Evolutionary conservation across 1,139 yeast species (phyloP), one percentile per base, ranked within the genome.

Genomic region (Diutina scorzettiae): DNA sequence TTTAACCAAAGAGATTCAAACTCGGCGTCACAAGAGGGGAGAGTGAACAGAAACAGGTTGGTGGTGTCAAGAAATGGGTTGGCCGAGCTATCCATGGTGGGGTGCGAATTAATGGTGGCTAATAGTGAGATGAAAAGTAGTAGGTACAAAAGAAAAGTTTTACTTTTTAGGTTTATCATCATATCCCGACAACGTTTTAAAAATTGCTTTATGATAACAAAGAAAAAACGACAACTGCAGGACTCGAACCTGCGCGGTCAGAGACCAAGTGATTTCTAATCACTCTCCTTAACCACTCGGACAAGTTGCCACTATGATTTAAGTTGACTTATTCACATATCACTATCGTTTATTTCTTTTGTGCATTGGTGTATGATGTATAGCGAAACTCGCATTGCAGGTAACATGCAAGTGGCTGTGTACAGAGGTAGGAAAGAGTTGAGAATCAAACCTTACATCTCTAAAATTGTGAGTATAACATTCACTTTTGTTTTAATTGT

Each of bases 181-280:
- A 24, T 24, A 7, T 24, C 11, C 27, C 11, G 27, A 24, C 11
- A 24, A 24, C 7, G 11, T 7, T 24, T 24, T 7, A 24, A 24
- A 24, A 24, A 24, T 7, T 24, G 27, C 11, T 7, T 7, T 24
- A 11, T 7, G 27, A 11, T 11, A 27, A 14, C 30, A 27, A 27
- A 27, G n/a, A 27, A 27, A 14, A 9, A 6, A 11, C 37, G 37
- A 33, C 37, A 33, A 33, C 37, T 33, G 37, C 37, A 33, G 37
- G 37, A 33, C 19, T 33, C 37, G 37, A 33, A 33, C 37, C 37
- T 33, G 20, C 37, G 37, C 19, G 37, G 37, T 18, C 37, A 33
- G 37, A 33, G 24, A 18, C 37, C 37, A 33, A 33, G 19, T 18
- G 37, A 33, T 33, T 33, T 33, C 37, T 17, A 33, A 20, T 33